Evolutionary conservation across 371 early-diverging fungal genomes (phyloP).

Genomic region (Mortierella sp.): DNA sequence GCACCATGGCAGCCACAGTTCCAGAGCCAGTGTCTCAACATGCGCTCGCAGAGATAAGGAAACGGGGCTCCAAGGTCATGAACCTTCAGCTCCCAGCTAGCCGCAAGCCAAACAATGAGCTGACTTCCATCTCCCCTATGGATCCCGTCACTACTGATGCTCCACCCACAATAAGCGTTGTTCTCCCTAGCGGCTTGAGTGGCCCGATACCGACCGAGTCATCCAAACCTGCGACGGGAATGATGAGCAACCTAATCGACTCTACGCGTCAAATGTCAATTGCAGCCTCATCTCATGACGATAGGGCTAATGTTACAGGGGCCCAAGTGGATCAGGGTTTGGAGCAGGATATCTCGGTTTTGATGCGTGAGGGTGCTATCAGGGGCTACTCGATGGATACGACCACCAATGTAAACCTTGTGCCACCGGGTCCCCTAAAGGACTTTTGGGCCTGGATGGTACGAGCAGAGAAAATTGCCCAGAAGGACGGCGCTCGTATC

Average conservation of each 20-base stretch:
- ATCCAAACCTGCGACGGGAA: slow-evolving; percentile 11
- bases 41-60: slow-evolving; percentile 41
- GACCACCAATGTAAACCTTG: slow-evolving; percentile 48
- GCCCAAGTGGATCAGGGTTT: slow-evolving; percentile 50
- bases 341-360: slow-evolving; percentile 77
- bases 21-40: slow-evolving; percentile 44
- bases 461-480: slow-evolving; percentile 67
- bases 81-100: slow-evolving; percentile 43
- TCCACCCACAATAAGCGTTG: slow-evolving; percentile 30
- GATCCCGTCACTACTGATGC: slow-evolving; percentile 4
- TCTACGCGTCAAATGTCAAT: slow-evolving; percentile 14
- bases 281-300: slow-evolving; percentile 21
- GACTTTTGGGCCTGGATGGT: slow-evolving; percentile 85
- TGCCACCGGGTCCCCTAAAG: slow-evolving; percentile 39
- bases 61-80: slow-evolving; percentile 38
- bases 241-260: slow-evolving; percentile 10
- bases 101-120: slow-evolving; percentile 32
- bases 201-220: slow-evolving; percentile 20
- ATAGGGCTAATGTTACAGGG: slow-evolving; percentile 21
- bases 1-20: slow-evolving; percentile 24
- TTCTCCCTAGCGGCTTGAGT: slow-evolving; percentile 19
- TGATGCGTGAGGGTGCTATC: slow-evolving; percentile 77
- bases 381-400: slow-evolving; percentile 84
- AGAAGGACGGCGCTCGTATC: slow-evolving; percentile 58
- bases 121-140: background rate